A percentile compares a stretch with the other conserved stretches of the same genome.
These are phyloP conservation scores for Russula griseocarnosa DNA, from an alignment of 768 basidiomycete species.

Conservation along the genomic window DNA sequence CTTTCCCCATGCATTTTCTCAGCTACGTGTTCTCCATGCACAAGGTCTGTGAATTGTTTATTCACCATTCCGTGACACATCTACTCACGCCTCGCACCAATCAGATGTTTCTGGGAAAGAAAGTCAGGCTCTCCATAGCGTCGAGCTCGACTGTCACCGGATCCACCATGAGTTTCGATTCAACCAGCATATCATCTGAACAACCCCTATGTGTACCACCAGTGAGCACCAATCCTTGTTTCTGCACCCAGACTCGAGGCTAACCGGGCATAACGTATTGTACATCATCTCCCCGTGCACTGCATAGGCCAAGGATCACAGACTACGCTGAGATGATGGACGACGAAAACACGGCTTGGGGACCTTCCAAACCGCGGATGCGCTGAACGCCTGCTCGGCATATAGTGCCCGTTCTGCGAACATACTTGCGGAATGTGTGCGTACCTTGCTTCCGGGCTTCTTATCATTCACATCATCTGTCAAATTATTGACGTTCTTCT, in stretches of 20 bases:
- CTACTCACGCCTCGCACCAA: neutral
- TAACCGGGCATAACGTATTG: neutral
- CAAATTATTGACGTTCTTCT: neutral
- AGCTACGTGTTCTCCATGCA: neutral
- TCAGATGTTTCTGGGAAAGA: neutral
- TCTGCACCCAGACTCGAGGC: neutral
- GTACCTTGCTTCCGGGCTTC: neutral
- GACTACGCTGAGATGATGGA: slow-evolving; percentile 30
- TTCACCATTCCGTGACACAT: neutral
- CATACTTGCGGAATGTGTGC: neutral
- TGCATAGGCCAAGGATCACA: neutral
- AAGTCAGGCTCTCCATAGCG: neutral
- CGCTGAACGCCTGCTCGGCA: slow-evolving; percentile 12
- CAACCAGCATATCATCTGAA: neutral
- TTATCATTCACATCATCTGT: neutral
- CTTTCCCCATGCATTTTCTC: neutral
- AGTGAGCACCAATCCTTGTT: neutral
- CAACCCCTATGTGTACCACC: neutral
- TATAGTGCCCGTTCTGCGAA: neutral
- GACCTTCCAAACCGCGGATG: slow-evolving; percentile 26
- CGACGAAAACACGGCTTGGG: slow-evolving; percentile 36
- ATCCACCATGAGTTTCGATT: neutral
- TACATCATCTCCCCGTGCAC: neutral
- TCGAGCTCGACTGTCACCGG: neutral
- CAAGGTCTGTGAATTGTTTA: neutral